These are phyloP conservation scores for Phoma herbarum DNA, from an alignment of 2,329 filamentous ascomycete species.

Conservation along the genomic window DNA sequence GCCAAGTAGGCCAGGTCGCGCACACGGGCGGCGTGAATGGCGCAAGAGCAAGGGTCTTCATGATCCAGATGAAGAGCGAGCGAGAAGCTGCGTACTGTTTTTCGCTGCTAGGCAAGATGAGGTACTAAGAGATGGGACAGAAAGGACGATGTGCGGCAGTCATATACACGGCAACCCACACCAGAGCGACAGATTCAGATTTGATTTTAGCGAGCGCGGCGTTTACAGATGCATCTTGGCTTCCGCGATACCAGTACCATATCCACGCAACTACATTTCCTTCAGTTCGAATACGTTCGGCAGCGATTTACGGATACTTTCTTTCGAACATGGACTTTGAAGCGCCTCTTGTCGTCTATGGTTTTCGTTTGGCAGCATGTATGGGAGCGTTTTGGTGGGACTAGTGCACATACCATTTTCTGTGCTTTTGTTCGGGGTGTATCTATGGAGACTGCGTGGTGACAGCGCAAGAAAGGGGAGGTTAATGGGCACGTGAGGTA, in stretches of 20 bases:
- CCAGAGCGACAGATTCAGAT: constrained; percentile 2
- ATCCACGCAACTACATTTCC: constrained; percentile 3
- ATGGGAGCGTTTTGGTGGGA: neutral
- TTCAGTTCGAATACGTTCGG: neutral
- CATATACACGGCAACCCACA: neutral
- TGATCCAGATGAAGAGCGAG: constrained; percentile 66
- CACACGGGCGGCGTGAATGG: constrained; percentile 65
- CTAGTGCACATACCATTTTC: neutral
- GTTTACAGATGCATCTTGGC: constrained; percentile 12
- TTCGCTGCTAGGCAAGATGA: constrained; percentile 58
- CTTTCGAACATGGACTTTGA: neutral
- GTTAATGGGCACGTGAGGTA: neutral
- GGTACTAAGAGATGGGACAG: constrained; percentile 49
- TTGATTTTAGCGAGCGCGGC: constrained; percentile 11
- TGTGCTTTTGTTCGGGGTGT: neutral
- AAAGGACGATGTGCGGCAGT: neutral
- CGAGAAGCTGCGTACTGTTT: constrained; percentile 60
- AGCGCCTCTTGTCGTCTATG: neutral
- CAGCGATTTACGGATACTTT: neutral
- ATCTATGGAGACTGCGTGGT: neutral
- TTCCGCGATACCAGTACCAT: constrained; percentile 11
- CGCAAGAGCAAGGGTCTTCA: constrained; percentile 67
- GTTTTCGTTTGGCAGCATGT: neutral
- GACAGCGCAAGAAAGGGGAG: neutral
- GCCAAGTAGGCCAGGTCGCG: constrained; percentile 68